These are phyloP conservation scores for Cyphellophora attinorum DNA, from an alignment of 2,329 filamentous ascomycete species.

Conservation along the genomic window DNA sequence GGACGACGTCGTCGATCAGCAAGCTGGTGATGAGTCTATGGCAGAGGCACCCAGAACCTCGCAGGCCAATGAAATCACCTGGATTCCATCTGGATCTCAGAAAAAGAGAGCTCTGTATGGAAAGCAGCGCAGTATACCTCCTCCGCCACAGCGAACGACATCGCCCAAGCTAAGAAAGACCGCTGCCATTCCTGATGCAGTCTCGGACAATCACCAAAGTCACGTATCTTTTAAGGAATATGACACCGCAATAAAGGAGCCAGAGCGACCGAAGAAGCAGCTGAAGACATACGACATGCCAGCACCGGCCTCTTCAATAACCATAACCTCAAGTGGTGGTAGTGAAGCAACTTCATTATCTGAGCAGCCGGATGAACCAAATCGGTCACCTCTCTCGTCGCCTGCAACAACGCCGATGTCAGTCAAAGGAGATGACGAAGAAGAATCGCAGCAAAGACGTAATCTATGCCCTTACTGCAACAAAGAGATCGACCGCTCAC, in stretches of 20 bases:
- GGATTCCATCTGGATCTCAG: too few species aligned
- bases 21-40: neutral
- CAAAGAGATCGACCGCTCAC: neutral
- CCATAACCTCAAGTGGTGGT: too few species aligned
- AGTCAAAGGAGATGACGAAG: neutral
- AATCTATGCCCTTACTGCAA: neutral
- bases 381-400: neutral
- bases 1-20: neutral
- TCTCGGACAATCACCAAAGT: too few species aligned
- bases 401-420: neutral
- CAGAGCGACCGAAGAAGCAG: neutral
- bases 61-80: too few species aligned
- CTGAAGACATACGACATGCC: neutral
- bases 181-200: too few species aligned
- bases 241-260: too few species aligned
- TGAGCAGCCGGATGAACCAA: neutral
- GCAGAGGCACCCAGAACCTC: too few species aligned
- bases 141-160: too few species aligned
- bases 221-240: too few species aligned
- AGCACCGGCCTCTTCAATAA: conserved; percentile 1
- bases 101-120: too few species aligned
- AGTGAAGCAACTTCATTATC: neutral
- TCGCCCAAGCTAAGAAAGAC: too few species aligned
- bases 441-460: neutral
- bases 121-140: too few species aligned